Conservation (phyloP, 441 rosid species). For the Raphanus hybrid region DNA sequence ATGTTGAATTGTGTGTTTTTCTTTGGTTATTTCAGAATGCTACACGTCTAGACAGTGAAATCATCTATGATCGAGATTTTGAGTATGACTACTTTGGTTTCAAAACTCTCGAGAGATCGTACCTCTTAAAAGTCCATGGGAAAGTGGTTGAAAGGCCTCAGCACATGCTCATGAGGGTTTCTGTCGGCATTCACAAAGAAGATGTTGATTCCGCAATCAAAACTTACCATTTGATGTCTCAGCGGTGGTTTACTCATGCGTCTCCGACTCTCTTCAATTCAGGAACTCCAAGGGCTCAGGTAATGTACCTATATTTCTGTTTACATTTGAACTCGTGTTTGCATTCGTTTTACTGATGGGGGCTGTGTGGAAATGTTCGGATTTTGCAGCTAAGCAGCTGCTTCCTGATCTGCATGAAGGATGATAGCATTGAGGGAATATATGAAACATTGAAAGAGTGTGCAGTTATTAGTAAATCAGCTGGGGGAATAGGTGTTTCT, state of each 20-base stretch:
- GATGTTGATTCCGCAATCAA: slow-evolving; percentile 74
- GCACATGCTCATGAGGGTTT: slow-evolving; percentile 95
- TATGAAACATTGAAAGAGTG: slow-evolving; percentile 93
- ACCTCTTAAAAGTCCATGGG: slow-evolving; percentile 81
- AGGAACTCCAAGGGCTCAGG: slow-evolving; percentile 92
- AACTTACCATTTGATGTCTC: slow-evolving; percentile 96
- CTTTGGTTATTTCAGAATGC: slow-evolving; percentile 59
- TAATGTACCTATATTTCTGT: slow-evolving; percentile 35
- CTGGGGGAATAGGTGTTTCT: slow-evolving; percentile 97
- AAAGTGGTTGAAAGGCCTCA: slow-evolving; percentile 92
- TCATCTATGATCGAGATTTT: slow-evolving; percentile 88
- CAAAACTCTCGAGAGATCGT: slow-evolving; percentile 91
- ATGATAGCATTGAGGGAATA: slow-evolving; percentile 92
- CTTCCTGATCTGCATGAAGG: slow-evolving; percentile 90
- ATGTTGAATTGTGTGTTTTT: not conserved
- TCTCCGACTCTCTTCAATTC: slow-evolving; percentile 94
- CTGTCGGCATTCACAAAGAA: slow-evolving; percentile 90
- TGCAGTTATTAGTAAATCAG: slow-evolving; percentile 92
- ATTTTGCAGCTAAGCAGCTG: slow-evolving; percentile 82
- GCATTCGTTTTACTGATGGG: not conserved
- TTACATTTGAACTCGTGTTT: not conserved
- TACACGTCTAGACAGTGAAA: slow-evolving; percentile 82
- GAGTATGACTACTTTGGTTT: slow-evolving; percentile 95
- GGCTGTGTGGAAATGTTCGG: not conserved
- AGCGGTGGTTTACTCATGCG: slow-evolving; percentile 95